Evolutionary conservation across 495 filamentous ascomycete species (phyloP).

Genomic region (Aspergillus biplanus): DNA sequence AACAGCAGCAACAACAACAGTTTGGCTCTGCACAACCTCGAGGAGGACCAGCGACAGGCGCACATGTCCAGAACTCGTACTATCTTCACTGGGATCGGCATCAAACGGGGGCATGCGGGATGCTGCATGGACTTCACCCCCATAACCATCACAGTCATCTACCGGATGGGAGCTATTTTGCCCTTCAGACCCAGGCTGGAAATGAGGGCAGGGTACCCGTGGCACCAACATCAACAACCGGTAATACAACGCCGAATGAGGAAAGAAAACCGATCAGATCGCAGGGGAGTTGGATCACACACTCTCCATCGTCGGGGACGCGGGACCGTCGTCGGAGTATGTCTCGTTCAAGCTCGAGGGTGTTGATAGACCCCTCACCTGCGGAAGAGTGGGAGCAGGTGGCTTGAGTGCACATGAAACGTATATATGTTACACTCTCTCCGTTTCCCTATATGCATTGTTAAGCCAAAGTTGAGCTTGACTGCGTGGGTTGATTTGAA

Average conservation of each 20-base stretch:
- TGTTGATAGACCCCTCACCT: neutral
- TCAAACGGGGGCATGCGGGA: neutral
- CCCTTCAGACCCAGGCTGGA: slow-evolving; percentile 9
- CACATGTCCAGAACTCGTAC: slow-evolving; percentile 16
- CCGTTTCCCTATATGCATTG: no score
- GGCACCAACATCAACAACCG: slow-evolving; percentile 23
- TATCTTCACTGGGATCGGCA: slow-evolving; percentile 3
- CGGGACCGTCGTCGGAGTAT: slow-evolving; percentile 37
- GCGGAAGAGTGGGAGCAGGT: neutral
- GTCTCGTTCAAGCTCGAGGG: slow-evolving; percentile 31
- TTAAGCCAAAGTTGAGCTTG: no score
- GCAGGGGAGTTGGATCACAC: slow-evolving; percentile 27
- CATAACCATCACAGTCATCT: neutral
- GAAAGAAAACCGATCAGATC: slow-evolving; percentile 28
- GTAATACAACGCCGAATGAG: slow-evolving; percentile 31
- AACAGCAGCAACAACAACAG: neutral
- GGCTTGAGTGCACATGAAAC: neutral
- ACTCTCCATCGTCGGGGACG: slow-evolving; percentile 33
- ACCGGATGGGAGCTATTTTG: neutral
- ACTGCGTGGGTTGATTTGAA: no score
- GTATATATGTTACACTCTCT: neutral
- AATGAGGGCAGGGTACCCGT: slow-evolving; percentile 33
- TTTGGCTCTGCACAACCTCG: no score
- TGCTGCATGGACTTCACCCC: neutral
- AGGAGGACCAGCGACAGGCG: neutral